These are phyloP conservation scores for Mortierella sp. DNA, from an alignment of 371 early-diverging fungal species.

Conservation along the genomic window DNA sequence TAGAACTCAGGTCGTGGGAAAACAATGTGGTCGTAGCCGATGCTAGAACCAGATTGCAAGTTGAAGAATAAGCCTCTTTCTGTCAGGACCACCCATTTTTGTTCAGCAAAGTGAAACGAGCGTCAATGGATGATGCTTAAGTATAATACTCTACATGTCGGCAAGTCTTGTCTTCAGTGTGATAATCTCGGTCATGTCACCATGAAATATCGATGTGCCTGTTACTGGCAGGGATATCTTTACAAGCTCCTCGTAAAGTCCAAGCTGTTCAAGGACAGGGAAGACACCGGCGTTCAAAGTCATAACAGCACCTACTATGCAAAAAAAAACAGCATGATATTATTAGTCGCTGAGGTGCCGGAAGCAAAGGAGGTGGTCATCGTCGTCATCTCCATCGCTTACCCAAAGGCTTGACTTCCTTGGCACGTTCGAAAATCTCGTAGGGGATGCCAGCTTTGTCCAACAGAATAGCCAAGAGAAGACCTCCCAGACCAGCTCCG, in stretches of 20 bases:
- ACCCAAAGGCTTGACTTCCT: neutral
- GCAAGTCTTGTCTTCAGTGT: neutral
- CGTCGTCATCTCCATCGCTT: no score
- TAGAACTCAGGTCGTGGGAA: slow-evolving; percentile 1
- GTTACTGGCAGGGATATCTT: neutral
- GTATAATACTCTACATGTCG: neutral
- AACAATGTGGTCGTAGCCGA: no score
- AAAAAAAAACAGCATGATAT: neutral
- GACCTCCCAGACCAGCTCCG: slow-evolving; percentile 2
- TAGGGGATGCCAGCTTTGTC: neutral
- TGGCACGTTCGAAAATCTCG: neutral
- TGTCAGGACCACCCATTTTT: no score
- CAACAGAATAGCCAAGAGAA: neutral
- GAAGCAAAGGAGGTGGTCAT: no score
- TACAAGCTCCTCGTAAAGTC: neutral
- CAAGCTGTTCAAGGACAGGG: slow-evolving; percentile 8
- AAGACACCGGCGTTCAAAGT: slow-evolving; percentile 6
- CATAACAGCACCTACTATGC: neutral
- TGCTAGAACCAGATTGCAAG: no score
- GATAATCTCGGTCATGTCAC: neutral
- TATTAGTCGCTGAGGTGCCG: neutral
- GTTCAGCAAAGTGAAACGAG: no score
- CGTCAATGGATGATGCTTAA: no score
- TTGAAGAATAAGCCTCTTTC: no score
- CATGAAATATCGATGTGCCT: neutral